A percentile compares a stretch with the other conserved stretches of the same genome.
Conservation (phyloP, 164 flowering plant species). For the Dillenia suffruticosa region DNA sequence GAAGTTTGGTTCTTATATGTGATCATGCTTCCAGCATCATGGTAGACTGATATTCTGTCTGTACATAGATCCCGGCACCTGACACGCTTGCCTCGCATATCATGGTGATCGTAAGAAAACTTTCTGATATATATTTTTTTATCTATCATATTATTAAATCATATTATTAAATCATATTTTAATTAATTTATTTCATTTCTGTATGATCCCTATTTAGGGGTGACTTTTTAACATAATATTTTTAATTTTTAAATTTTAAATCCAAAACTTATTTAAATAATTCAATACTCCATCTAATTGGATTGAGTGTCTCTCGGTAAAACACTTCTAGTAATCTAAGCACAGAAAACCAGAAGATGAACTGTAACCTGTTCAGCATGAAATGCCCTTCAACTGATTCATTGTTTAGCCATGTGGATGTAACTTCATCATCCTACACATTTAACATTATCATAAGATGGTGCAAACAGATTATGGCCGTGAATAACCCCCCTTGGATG, state of each 20-base stretch:
- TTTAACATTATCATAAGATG: background rate
- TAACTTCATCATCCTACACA: constrained; percentile 75
- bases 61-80: constrained; percentile 79
- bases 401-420: constrained; percentile 78
- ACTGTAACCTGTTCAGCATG: constrained; percentile 60
- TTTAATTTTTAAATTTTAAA: too few relatives aligned
- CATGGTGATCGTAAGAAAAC: background rate
- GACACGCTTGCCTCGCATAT: constrained; percentile 27
- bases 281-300: too few relatives aligned
- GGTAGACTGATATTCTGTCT: constrained; percentile 34
- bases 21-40: constrained; percentile 96
- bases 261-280: too few relatives aligned
- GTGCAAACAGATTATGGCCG: too few relatives aligned
- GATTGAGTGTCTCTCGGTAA: too few relatives aligned
- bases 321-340: background rate
- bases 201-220: too few relatives aligned
- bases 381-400: constrained; percentile 72
- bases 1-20: constrained; percentile 69
- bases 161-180: too few relatives aligned
- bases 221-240: too few relatives aligned
- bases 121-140: too few relatives aligned
- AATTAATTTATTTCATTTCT: too few relatives aligned
- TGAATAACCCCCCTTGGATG: too few relatives aligned
- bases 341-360: background rate
- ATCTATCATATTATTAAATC: too few relatives aligned